Base-by-base conservation (phyloP, 305 asterid species). In the Salvia sclarea region DNA sequence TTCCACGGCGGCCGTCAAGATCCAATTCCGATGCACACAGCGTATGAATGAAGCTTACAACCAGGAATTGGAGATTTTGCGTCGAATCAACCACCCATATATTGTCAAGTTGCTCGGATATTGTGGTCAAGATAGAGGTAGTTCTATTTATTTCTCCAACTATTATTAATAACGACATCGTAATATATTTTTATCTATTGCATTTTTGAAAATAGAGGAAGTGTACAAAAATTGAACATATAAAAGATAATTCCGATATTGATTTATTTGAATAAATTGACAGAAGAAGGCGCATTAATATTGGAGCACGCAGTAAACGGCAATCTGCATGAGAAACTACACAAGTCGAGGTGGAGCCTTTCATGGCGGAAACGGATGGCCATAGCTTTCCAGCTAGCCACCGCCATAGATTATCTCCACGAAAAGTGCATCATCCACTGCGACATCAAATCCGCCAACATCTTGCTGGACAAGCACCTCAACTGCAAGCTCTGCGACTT, bases 401-500 rank as follows among this genome's bases (percentile, higher is more conserved):
- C 75, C 68, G 88, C 94, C 22, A 35, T 89, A 5, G 81, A 85
- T 17, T 82, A 89, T 41, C 89, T 89, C 63, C 96, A 89, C 73
- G 74, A 77, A 2, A 75, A 75, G 6, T 80, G 84, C 48, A 49
- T 76, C 20, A 83, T 86, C 66, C 96, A 89, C 47, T 87, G 90
- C 11, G 96, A 89, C 67, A 79, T 89, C 69, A 89, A 89, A 69
- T 47, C 91, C 0, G 82, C 96, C 8, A 89, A 89, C 73, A 75
- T 89, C 9, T 58, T 89, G 14, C 69, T 89, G 6, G 96, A 89
- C 66, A 69, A 72, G 16, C 67, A 80, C 1, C 65, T 86, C 4
- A 77, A 83, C 43, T 77, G 88, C 78, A 89, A 86, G 73, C 85
- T 89, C 41, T 89, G 96, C 66, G 96, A 89, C 73, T 85, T 89